A percentile compares a stretch with the other conserved stretches of the same genome.
These are phyloP conservation scores for Aspergillus phoenicis DNA, from an alignment of 2,329 filamentous ascomycete species.

Conservation along the genomic window DNA sequence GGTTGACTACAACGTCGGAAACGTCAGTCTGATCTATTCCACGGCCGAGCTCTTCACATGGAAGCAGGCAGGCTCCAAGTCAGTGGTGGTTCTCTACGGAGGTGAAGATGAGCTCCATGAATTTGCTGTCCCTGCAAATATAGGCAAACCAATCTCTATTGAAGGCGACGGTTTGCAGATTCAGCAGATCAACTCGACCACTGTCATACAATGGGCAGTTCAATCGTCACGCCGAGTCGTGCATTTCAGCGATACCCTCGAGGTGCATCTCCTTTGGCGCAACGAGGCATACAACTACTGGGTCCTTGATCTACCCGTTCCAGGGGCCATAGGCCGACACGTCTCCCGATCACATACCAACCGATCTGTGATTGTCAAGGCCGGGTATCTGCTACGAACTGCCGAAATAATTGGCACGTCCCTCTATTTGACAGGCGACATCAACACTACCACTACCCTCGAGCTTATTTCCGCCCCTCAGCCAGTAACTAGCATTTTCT, in stretches of 20 bases:
- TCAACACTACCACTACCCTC: slow-evolving; percentile 21
- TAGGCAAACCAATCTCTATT: slow-evolving; percentile 17
- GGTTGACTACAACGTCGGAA: slow-evolving; percentile 33
- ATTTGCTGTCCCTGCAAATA: slow-evolving; percentile 22
- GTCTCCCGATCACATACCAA: slow-evolving; percentile 23
- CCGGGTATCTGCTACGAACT: slow-evolving; percentile 32
- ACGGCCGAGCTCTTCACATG: slow-evolving; percentile 33
- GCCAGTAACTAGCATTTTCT: slow-evolving; percentile 1
- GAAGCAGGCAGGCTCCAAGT: slow-evolving; percentile 1
- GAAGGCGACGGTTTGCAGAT: slow-evolving; percentile 11
- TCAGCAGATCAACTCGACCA: background rate
- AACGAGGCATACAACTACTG: slow-evolving; percentile 37
- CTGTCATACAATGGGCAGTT: slow-evolving; percentile 21
- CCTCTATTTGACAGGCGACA: slow-evolving; percentile 16
- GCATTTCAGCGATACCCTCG: slow-evolving; percentile 21
- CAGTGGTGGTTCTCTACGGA: slow-evolving; percentile 34
- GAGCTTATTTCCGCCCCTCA: slow-evolving; percentile 20
- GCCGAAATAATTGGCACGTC: background rate
- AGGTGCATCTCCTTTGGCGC: slow-evolving; percentile 32
- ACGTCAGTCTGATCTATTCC: slow-evolving; percentile 32
- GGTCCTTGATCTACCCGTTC: slow-evolving; percentile 28
- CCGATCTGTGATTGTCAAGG: slow-evolving; percentile 27
- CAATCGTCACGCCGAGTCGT: slow-evolving; percentile 21
- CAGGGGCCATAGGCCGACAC: slow-evolving; percentile 25
- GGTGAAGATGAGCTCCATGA: slow-evolving; percentile 31